Base-by-base conservation (phyloP, 305 asterid genomes). In the Fraxinus angustifolia region DNA sequence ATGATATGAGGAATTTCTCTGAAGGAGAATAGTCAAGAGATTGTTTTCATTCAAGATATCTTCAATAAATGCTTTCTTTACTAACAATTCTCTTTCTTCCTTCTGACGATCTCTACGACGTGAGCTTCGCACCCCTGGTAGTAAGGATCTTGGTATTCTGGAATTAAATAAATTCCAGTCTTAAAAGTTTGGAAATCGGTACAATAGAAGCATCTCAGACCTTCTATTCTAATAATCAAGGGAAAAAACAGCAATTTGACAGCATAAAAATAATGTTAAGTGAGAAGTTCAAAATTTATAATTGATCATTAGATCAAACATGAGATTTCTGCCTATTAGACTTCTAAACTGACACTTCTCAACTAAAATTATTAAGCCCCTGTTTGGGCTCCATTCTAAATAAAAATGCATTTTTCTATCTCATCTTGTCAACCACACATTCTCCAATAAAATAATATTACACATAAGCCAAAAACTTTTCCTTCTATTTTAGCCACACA, bases 121-220 rank as follows among this genome's bases (percentile, higher is more conserved):
- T 58, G 97, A 96, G 91, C 92, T 92, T 84, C 98, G 89, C 81
- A 90, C 97, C 68, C 97, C 98, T 73, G 97, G 97, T 58, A 95
- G 87, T 82, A 95, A 90, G 80, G 97, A 91, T 90, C 97, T 93
- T 80, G 99, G 99, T 83, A 96, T 89, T 88, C 99, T 96, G 98
- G 78, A 70, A 88, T 74, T 83, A 85, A 86, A 83, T 40, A 67
- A 82, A 79, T 80, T 73, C 82, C 79, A 86, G 8, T 70, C 26
- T 79, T 85, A 82, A 85, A 85, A 19, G 16, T 76, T 80, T 50
- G 21, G 60, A 62, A 31, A 62, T 67, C 79, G 16, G 82, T 50
- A 85, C 36, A 79, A 72, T 30, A 12, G 38, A 73, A 82, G 81
- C 83, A 82, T 73, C 79, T 77, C 53, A 34, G 31, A 83, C 77